A percentile compares a stretch with the other conserved stretches of the same genome.
phyloP scores from a whole-genome alignment of 2,329 filamentous ascomycete genomes.

The Xylariales sp. region DNA sequence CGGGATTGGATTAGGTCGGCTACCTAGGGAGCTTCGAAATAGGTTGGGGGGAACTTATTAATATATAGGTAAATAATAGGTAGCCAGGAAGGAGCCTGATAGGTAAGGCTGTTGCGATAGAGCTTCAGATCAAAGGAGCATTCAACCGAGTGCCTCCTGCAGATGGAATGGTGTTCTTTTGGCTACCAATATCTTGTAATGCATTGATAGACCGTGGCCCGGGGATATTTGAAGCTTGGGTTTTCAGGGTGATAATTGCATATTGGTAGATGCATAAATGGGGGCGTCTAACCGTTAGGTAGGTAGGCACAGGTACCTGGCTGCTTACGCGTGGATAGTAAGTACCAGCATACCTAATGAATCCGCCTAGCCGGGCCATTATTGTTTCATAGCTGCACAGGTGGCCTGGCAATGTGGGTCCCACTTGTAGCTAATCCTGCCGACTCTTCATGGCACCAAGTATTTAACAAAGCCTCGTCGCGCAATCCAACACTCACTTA shows the following conservation, averaged over 20 bases:
- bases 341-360: too few species aligned
- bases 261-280: too few species aligned
- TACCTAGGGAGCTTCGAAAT: neutral
- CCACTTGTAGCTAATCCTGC: conserved; percentile 11
- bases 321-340: too few species aligned
- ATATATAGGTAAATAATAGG: conserved; percentile 5
- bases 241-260: too few species aligned
- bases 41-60: conserved; percentile 8
- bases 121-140: conserved; percentile 11
- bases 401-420: conserved; percentile 1
- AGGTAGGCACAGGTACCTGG: too few species aligned
- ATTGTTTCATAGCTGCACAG: too few species aligned
- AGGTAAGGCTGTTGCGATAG: neutral
- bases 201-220: too few species aligned
- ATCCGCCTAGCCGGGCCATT: too few species aligned
- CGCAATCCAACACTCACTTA: conserved; percentile 17
- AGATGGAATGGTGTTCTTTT: conserved; percentile 19
- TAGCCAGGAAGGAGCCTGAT: neutral
- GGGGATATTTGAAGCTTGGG: too few species aligned
- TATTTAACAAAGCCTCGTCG: conserved; percentile 23
- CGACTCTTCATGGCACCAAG: conserved; percentile 1
- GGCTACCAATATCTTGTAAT: neutral
- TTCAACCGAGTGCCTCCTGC: neutral
- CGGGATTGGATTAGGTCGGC: conserved; percentile 2
- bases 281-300: too few species aligned